phyloP scores from a whole-genome alignment of 192 early-diverging fungal genomes.

The Coemansia pectinata region DNA sequence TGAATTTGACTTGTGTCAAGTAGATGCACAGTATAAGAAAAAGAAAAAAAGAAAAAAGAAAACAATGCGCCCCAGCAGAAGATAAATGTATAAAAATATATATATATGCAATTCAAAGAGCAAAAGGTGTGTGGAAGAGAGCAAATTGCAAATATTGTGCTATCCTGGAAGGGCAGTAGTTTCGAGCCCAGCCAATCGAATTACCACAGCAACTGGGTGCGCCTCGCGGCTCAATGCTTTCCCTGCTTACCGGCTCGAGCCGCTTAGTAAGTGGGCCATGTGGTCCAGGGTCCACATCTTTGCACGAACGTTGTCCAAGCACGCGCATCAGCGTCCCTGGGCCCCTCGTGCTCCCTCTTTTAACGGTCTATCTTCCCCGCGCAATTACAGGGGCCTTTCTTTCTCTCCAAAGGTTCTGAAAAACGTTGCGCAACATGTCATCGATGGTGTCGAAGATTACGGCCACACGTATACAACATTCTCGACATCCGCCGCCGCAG shows the following conservation, averaged over 20 bases:
- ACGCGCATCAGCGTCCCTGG: background rate
- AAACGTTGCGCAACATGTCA: background rate
- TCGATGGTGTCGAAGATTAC: background rate
- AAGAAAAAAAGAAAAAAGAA: too few relatives aligned
- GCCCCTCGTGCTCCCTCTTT: background rate
- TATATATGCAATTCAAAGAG: background rate
- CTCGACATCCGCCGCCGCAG: background rate
- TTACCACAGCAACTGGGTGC: background rate
- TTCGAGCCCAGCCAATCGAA: slow-evolving; percentile 1
- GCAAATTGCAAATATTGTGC: background rate
- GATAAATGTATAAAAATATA: background rate
- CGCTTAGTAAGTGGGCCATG: background rate
- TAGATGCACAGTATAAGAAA: background rate
- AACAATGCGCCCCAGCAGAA: background rate
- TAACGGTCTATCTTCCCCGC: background rate
- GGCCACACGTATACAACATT: background rate
- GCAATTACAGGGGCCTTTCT: background rate
- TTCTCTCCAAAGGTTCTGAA: background rate
- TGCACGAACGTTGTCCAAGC: background rate
- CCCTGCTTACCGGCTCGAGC: background rate
- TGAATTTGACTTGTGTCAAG: background rate
- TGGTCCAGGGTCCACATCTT: background rate
- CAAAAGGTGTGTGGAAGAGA: background rate
- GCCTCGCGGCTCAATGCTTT: background rate
- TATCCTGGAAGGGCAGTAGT: background rate